These are phyloP conservation scores for Heritiera littoralis DNA, from an alignment of 345 rosid genomes.

Conservation along the genomic window DNA sequence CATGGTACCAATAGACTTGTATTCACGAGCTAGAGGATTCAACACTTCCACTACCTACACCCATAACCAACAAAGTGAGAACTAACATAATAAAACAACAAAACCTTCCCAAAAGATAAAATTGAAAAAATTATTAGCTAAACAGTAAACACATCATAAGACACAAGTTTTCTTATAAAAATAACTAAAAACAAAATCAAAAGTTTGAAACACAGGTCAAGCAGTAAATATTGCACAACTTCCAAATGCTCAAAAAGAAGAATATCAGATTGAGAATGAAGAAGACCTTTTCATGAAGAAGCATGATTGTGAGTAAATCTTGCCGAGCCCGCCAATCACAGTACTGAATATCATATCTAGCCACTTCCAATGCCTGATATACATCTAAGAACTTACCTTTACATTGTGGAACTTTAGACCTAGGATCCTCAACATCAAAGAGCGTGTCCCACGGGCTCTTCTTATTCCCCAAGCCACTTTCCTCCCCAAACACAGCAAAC, in stretches of 20 bases:
- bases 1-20: conserved; percentile 85
- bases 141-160: neutral
- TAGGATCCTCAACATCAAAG: conserved; percentile 93
- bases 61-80: conserved; percentile 21
- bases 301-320: conserved; percentile 90
- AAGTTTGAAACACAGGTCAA: neutral
- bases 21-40: conserved; percentile 97
- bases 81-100: conserved; percentile 1
- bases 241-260: neutral
- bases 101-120: conserved; percentile 9
- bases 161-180: neutral
- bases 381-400: conserved; percentile 90
- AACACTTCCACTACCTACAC: conserved; percentile 90
- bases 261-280: neutral
- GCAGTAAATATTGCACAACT: neutral
- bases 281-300: conserved; percentile 90
- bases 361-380: conserved; percentile 89
- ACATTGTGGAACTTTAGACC: conserved; percentile 74
- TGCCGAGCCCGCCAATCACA: conserved; percentile 97
- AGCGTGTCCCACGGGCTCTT: conserved; percentile 73
- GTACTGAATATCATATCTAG: conserved; percentile 88
- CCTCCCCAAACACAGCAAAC: conserved; percentile 80
- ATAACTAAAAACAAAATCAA: neutral
- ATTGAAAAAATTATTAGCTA: neutral
- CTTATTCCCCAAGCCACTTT: conserved; percentile 62